Conservation (phyloP, 2,329 filamentous ascomycete genomes). For the Epichloe scottii region DNA sequence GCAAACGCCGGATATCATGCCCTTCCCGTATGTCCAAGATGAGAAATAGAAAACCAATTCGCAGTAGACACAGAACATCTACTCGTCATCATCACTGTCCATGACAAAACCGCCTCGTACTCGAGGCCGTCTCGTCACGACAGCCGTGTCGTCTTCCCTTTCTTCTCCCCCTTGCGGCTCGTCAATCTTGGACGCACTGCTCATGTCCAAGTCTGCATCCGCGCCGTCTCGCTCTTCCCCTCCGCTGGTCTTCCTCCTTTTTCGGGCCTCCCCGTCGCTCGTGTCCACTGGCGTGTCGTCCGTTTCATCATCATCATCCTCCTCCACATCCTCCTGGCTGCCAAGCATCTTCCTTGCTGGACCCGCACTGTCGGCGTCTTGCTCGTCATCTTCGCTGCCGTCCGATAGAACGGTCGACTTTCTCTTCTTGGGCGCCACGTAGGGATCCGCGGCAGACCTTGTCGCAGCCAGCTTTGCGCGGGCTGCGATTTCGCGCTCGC, state of each 20-base stretch:
- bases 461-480: slow-evolving; percentile 29
- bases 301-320: slow-evolving; percentile 11
- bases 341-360: slow-evolving; percentile 13
- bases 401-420: slow-evolving; percentile 14
- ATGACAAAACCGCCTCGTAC: slow-evolving; percentile 42
- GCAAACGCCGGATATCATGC: background rate
- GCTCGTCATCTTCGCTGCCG: slow-evolving; percentile 16
- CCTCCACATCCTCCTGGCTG: slow-evolving; percentile 12
- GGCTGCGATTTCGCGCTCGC: slow-evolving; percentile 49
- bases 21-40: background rate
- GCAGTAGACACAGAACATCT: background rate
- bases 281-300: slow-evolving; percentile 19
- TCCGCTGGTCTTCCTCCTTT: slow-evolving; percentile 23
- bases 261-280: slow-evolving; percentile 23
- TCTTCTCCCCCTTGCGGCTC: slow-evolving; percentile 6
- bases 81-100: slow-evolving; percentile 47
- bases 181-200: background rate
- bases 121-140: slow-evolving; percentile 27
- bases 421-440: slow-evolving; percentile 15
- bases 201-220: slow-evolving; percentile 8
- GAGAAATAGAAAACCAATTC: no score
- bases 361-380: slow-evolving; percentile 12
- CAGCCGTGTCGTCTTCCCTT: slow-evolving; percentile 15
- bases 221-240: slow-evolving; percentile 11
- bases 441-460: slow-evolving; percentile 8